These are phyloP conservation scores for Hypoxylon lienhwacheense DNA, from an alignment of 495 filamentous ascomycete species.

Conservation along the genomic window DNA sequence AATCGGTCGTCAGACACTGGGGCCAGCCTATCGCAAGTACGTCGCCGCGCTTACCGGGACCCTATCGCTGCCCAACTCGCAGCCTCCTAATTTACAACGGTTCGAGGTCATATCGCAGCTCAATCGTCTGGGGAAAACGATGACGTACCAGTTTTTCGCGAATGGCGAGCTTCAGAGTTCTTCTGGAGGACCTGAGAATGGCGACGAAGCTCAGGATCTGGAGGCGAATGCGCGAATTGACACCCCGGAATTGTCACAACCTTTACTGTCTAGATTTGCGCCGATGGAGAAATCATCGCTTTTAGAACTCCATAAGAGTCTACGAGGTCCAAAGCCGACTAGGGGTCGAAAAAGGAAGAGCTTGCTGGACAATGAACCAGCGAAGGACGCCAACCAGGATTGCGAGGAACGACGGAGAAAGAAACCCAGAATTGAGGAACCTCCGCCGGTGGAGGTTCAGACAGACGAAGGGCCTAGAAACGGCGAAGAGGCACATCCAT, in stretches of 20 bases:
- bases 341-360: conserved; percentile 14
- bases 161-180: conserved; percentile 10
- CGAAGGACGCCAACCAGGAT: neutral
- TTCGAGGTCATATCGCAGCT: conserved; percentile 48
- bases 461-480: neutral
- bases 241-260: conserved; percentile 17
- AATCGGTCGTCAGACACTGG: conserved; percentile 47
- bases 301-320: neutral
- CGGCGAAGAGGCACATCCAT: neutral
- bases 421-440: conserved; percentile 9
- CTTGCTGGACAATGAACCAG: neutral
- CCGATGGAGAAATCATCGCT: conserved; percentile 2
- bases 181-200: neutral
- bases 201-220: neutral
- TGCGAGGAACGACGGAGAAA: conserved; percentile 4
- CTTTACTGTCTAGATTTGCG: conserved; percentile 15
- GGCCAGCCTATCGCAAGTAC: conserved; percentile 48
- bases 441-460: neutral
- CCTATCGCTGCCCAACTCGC: conserved; percentile 45
- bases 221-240: neutral
- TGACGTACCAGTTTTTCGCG: conserved; percentile 50
- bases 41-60: conserved; percentile 45
- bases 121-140: conserved; percentile 47
- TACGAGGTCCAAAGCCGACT: conserved; percentile 9
- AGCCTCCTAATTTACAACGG: conserved; percentile 48